A percentile compares a stretch with the other conserved stretches of the same genome.
phyloP scores from a whole-genome alignment of 2,329 filamentous ascomycete species.

The Alternaria novae-zelandiae region DNA sequence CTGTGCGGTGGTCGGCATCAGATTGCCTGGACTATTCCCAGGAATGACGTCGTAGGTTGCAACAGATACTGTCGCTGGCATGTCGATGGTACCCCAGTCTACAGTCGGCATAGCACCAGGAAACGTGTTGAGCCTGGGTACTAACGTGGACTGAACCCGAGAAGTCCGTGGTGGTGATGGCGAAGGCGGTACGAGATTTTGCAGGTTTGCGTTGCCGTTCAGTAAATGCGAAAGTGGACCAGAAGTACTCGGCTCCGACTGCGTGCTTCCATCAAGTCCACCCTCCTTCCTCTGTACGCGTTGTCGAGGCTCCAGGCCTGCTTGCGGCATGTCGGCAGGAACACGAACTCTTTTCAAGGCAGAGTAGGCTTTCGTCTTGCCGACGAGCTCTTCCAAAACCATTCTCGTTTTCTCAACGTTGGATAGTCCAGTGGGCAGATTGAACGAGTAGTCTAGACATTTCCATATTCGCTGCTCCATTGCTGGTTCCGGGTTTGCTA shows the following conservation, averaged over 20 bases:
- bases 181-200: slow-evolving; percentile 10
- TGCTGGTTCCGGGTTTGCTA: slow-evolving; percentile 60
- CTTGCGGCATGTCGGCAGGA: slow-evolving; percentile 53
- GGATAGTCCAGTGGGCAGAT: slow-evolving; percentile 60
- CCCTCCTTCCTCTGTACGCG: slow-evolving; percentile 7
- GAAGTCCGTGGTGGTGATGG: background rate
- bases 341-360: slow-evolving; percentile 64
- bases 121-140: slow-evolving; percentile 14
- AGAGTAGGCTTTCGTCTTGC: slow-evolving; percentile 66
- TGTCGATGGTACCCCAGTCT: slow-evolving; percentile 35
- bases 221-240: background rate
- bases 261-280: slow-evolving; percentile 8
- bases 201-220: background rate
- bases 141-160: background rate
- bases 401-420: slow-evolving; percentile 65
- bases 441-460: slow-evolving; percentile 75
- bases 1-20: background rate
- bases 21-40: background rate
- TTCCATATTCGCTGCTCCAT: slow-evolving; percentile 72
- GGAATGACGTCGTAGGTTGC: background rate
- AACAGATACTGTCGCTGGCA: slow-evolving; percentile 6
- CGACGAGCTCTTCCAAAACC: slow-evolving; percentile 68
- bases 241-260: background rate
- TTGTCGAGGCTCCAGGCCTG: slow-evolving; percentile 35
- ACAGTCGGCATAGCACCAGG: slow-evolving; percentile 32